Evolutionary conservation across 179 eudicot genomes (phyloP), one percentile per base, ranked within the genome.

Genomic region (Patellifolia procumbens): DNA sequence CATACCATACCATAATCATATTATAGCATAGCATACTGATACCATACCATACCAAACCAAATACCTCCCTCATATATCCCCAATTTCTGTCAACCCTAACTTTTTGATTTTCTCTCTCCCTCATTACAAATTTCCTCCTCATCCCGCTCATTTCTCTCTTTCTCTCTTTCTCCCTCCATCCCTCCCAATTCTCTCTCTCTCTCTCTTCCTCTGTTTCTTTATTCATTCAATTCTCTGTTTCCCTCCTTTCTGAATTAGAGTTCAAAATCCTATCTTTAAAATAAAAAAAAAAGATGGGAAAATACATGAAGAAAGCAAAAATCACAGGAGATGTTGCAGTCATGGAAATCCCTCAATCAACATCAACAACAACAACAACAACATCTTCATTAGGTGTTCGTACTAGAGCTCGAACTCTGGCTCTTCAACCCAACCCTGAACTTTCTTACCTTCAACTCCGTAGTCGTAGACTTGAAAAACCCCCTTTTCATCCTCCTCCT

Each of bases 361-460:
- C 82, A 49, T 76, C n/a, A n/a, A n/a, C n/a, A n/a, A n/a, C n/a
- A n/a, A n/a, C n/a, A n/a, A n/a, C n/a, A n/a, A n/a, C n/a, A n/a
- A n/a, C n/a, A n/a, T n/a, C 85, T 5, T 68, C 83, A 2, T 76
- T 89, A 6, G 96, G 96, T 29, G 93, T 91, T 37, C 88, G 91
- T 37, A 91, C 96, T 9, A 65, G 96, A 53, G 96, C 96, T 68
- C 83, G 83, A 74, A 88, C 93, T 78, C 90, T 89, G 39, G 91
- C 96, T 22, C 80, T 91, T 22, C 90, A 86, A 68, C 81, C 80
- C 0, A 80, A 72, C 77, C 81, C 80, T 0, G 87, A 82, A 1
- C 81, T 87, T 0, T 86, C 85, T 63, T 92, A 92, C 49, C 97
- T 93, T 45, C 88, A 93, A 82, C 93, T 93, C 7, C 89, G 98